Percentiles rank a stretch among this genome's conserved stretches.
Conservation (phyloP, 2,329 filamentous ascomycete genomes). For the Aureobasidium mangrovei region DNA sequence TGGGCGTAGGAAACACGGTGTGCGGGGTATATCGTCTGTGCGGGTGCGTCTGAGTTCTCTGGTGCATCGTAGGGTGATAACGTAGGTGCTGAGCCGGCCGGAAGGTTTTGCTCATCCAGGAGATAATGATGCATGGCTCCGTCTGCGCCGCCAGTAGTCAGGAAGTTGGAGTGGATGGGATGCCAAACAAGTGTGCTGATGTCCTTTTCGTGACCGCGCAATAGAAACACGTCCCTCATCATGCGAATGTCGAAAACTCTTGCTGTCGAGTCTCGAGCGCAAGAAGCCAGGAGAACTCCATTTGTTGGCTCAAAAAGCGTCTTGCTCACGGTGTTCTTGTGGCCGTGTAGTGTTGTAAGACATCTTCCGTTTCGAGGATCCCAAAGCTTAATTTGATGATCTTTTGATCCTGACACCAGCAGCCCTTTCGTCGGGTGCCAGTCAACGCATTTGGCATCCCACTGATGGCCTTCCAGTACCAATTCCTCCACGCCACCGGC, state of each 20-base stretch:
- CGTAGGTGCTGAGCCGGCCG: slow-evolving; percentile 59
- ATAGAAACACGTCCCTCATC: slow-evolving; percentile 93
- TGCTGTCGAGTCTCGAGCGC: slow-evolving; percentile 84
- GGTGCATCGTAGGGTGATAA: slow-evolving; percentile 77
- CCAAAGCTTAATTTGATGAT: slow-evolving; percentile 96
- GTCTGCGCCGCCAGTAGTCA: slow-evolving; percentile 84
- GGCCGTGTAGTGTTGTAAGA: slow-evolving; percentile 86
- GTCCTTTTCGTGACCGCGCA: slow-evolving; percentile 93
- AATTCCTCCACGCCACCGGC: slow-evolving; percentile 75
- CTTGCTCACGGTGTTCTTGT: slow-evolving; percentile 95
- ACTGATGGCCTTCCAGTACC: slow-evolving; percentile 83
- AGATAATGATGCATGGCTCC: slow-evolving; percentile 88
- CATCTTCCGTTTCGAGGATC: slow-evolving; percentile 87
- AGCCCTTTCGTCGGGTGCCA: slow-evolving; percentile 96
- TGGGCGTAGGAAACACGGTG: slow-evolving; percentile 83
- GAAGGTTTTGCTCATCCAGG: slow-evolving; percentile 88
- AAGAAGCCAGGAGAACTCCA: slow-evolving; percentile 79
- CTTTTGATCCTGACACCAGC: slow-evolving; percentile 92
- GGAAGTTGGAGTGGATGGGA: slow-evolving; percentile 77
- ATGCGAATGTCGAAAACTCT: slow-evolving; percentile 91
- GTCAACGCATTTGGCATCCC: slow-evolving; percentile 94
- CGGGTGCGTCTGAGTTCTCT: slow-evolving; percentile 68
- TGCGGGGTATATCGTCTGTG: slow-evolving; percentile 86
- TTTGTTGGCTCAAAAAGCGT: slow-evolving; percentile 81
- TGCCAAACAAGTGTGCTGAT: slow-evolving; percentile 91